phyloP scores from a whole-genome alignment of 1,284 basidiomycete species.

The Apiotrichum porosum region DNA sequence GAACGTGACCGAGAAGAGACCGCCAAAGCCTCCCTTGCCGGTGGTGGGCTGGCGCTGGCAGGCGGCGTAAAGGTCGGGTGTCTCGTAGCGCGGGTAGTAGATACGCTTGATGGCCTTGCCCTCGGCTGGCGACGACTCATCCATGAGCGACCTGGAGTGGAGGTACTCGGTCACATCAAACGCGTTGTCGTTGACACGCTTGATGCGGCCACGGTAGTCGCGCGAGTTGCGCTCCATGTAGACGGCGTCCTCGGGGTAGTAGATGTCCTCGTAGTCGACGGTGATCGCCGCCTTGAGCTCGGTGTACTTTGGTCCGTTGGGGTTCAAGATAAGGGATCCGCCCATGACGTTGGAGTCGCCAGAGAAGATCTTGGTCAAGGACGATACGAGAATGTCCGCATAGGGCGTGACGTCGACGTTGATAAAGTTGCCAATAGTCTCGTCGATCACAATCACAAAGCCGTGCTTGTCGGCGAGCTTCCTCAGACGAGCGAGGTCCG shows the following conservation, averaged over 20 bases:
- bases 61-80: constrained; percentile 66
- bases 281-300: constrained; percentile 60
- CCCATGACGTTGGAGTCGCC: constrained; percentile 97
- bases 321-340: constrained; percentile 85
- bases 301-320: constrained; percentile 63
- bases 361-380: constrained; percentile 91
- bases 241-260: constrained; percentile 87
- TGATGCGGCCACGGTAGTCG: constrained; percentile 74
- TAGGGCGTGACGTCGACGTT: constrained; percentile 89
- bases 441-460: constrained; percentile 87
- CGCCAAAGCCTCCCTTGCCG: constrained; percentile 71
- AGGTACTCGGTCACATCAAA: constrained; percentile 76
- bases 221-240: constrained; percentile 98
- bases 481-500: constrained; percentile 73
- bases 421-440: constrained; percentile 93
- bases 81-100: constrained; percentile 83
- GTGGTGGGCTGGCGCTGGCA: constrained; percentile 48
- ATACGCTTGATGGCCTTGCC: constrained; percentile 68
- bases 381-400: constrained; percentile 90
- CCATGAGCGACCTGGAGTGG: constrained; percentile 55
- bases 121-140: constrained; percentile 23
- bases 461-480: constrained; percentile 79
- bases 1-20: constrained; percentile 89
- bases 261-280: constrained; percentile 75
- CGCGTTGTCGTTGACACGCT: constrained; percentile 75